Percentiles rank a stretch among this genome's conserved stretches.
phyloP scores from a whole-genome alignment of 306 rosid species.

The Astragalus glycyphyllos region DNA sequence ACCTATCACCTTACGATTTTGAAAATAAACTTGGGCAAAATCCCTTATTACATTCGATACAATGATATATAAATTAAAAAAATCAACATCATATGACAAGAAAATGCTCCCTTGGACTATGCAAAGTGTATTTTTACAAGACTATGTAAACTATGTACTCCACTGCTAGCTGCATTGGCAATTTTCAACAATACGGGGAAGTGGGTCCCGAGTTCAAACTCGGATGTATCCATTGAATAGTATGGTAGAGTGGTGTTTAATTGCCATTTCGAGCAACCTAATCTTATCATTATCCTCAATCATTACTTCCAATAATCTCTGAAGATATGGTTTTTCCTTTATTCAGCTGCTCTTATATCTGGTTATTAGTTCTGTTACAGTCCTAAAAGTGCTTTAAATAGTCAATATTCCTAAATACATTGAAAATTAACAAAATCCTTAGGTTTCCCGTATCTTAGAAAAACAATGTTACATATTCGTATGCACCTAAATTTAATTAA shows the following conservation, averaged over 20 bases:
- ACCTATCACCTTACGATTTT: too few species aligned
- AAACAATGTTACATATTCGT: conserved; percentile 25
- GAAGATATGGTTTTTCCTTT: conserved; percentile 38
- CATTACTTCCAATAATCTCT: conserved; percentile 14
- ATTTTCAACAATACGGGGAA: too few species aligned
- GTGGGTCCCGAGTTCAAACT: too few species aligned
- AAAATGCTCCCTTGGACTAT: conserved; percentile 7
- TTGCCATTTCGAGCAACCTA: background rate
- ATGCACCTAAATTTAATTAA: background rate
- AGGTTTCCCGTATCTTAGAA: conserved; percentile 22
- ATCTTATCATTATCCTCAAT: conserved; percentile 50
- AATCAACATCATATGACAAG: background rate
- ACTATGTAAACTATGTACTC: too few species aligned
- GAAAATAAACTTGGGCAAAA: too few species aligned
- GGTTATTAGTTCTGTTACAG: conserved; percentile 24
- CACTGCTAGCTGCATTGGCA: too few species aligned
- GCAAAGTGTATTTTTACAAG: background rate
- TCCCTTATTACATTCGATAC: too few species aligned
- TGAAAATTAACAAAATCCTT: conserved; percentile 15
- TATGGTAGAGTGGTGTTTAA: too few species aligned
- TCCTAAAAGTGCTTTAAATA: conserved; percentile 39
- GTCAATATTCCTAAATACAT: conserved; percentile 31
- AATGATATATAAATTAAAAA: too few species aligned
- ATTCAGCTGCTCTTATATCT: background rate
- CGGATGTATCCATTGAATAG: too few species aligned